phyloP scores from a whole-genome alignment of 2,329 filamentous ascomycete genomes.

The Periconia sp. region DNA sequence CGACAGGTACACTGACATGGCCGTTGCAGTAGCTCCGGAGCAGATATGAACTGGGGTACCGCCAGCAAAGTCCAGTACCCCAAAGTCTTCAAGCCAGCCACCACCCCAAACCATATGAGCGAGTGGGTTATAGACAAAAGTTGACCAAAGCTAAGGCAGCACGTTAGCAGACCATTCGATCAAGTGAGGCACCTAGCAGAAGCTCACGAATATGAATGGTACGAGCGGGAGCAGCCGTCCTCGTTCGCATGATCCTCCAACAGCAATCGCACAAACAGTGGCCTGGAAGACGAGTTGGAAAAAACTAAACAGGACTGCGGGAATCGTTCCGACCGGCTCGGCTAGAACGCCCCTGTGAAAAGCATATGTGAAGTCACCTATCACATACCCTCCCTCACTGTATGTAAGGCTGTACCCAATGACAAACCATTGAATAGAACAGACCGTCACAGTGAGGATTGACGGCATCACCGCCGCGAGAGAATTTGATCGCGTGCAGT shows the following conservation, averaged over 20 bases:
- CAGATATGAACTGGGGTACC: slow-evolving; percentile 47
- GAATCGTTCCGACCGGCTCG: slow-evolving; percentile 57
- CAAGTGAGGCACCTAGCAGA: not conserved
- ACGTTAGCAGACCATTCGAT: too few species aligned
- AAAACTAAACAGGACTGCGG: slow-evolving; percentile 58
- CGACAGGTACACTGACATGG: slow-evolving; percentile 57
- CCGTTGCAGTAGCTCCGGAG: slow-evolving; percentile 51
- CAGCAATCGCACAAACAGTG: slow-evolving; percentile 58
- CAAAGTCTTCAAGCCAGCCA: slow-evolving; percentile 51
- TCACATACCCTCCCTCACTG: slow-evolving; percentile 52
- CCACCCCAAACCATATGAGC: slow-evolving; percentile 59
- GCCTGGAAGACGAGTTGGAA: slow-evolving; percentile 60
- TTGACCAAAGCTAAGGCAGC: slow-evolving; percentile 52
- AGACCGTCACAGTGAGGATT: slow-evolving; percentile 55
- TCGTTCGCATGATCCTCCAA: slow-evolving; percentile 57
- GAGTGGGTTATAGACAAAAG: slow-evolving; percentile 55
- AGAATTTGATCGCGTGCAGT: slow-evolving; percentile 56
- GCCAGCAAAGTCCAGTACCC: slow-evolving; percentile 56
- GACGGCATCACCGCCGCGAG: slow-evolving; percentile 58
- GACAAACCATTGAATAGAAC: slow-evolving; percentile 59
- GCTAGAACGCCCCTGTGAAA: slow-evolving; percentile 55
- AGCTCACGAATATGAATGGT: slow-evolving; percentile 53
- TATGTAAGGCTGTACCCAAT: slow-evolving; percentile 59
- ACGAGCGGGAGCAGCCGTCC: slow-evolving; percentile 55
- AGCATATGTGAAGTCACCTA: slow-evolving; percentile 54